A percentile compares a stretch with the other conserved stretches of the same genome.
These are phyloP conservation scores for Ophioceras dolichostomum DNA, from an alignment of 2,329 filamentous ascomycete species.

Conservation along the genomic window DNA sequence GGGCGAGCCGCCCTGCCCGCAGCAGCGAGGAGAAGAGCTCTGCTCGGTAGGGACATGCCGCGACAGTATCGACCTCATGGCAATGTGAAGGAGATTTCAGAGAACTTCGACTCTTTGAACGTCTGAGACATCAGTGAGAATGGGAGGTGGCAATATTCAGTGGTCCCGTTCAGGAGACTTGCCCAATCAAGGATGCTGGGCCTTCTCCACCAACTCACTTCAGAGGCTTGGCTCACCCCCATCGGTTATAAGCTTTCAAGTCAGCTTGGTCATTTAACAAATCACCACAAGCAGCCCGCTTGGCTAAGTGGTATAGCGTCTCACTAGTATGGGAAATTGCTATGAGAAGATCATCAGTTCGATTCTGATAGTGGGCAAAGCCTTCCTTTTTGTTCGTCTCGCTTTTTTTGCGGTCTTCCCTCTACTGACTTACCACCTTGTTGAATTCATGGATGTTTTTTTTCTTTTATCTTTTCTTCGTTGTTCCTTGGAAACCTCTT, in stretches of 20 bases:
- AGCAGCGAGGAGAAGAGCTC: not conserved
- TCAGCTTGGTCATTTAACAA: not conserved
- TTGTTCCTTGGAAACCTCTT: too few relatives aligned
- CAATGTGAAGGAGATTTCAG: not conserved
- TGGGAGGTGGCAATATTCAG: not conserved
- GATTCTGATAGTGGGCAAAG: conserved; percentile 1
- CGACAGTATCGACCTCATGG: not conserved
- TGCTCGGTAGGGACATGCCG: not conserved
- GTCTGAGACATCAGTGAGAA: not conserved
- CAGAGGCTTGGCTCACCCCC: too few relatives aligned
- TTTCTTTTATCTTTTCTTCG: too few relatives aligned
- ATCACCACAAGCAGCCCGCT: not conserved
- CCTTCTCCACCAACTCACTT: not conserved
- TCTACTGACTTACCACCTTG: too few relatives aligned
- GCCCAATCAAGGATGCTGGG: not conserved
- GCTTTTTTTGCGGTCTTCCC: too few relatives aligned
- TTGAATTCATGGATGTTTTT: too few relatives aligned
- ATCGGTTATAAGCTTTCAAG: too few relatives aligned
- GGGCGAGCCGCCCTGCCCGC: not conserved
- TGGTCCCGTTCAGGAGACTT: not conserved
- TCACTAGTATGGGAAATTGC: conserved; percentile 1
- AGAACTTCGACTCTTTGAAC: not conserved
- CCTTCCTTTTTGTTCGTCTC: not conserved
- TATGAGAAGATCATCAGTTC: conserved; percentile 4
- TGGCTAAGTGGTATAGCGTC: conserved; percentile 4